These are phyloP conservation scores for Tetrahymena thermophila DNA, from an alignment of 73 alveolate species.

Conservation along the genomic window DNA sequence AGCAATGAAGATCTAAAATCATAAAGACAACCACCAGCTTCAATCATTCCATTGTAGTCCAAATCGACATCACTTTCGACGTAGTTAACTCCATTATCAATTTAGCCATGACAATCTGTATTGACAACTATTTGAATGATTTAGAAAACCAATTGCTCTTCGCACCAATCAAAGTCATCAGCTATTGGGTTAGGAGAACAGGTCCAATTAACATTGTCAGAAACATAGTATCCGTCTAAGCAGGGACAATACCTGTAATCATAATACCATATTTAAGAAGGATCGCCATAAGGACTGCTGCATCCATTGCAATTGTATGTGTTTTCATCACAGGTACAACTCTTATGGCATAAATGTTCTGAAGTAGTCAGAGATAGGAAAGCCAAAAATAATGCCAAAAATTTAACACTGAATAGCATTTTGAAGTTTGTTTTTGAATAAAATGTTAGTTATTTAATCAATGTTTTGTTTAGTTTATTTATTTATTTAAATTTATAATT, in stretches of 20 bases:
- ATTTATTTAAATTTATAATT: too few species aligned
- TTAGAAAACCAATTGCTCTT: not conserved
- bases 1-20: not conserved
- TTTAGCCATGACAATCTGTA: not conserved
- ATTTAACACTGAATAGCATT: not conserved
- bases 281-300: not conserved
- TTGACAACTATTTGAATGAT: not conserved
- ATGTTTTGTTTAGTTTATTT: too few species aligned
- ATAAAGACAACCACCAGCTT: not conserved
- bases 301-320: not conserved
- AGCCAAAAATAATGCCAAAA: not conserved
- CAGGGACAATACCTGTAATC: not conserved
- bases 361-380: not conserved
- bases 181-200: not conserved
- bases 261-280: not conserved
- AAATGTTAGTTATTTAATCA: not conserved
- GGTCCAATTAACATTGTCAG: not conserved
- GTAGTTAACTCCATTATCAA: not conserved
- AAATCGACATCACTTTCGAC: not conserved
- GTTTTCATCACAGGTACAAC: not conserved
- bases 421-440: not conserved
- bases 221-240: not conserved
- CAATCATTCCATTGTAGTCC: not conserved
- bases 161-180: not conserved
- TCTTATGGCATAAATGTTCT: not conserved